Evolutionary conservation across 1,284 basidiomycete genomes (phyloP), one percentile per base, ranked within the genome.

Genomic region (Naganishia liquefaciens): DNA sequence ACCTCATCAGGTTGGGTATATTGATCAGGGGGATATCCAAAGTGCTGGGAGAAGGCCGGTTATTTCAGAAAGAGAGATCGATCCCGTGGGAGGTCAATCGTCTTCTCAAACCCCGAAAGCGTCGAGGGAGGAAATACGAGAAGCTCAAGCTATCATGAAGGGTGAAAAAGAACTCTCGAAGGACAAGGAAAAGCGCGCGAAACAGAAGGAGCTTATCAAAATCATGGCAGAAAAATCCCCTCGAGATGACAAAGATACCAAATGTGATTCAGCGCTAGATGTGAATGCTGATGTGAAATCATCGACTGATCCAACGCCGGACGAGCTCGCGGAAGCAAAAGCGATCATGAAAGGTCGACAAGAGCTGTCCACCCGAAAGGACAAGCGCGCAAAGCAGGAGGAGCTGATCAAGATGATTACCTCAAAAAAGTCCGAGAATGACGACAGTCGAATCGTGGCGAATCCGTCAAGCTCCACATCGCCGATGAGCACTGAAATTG

Each of bases 1-100:
- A 5, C 57, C 66, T 7, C 52, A 57, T 28, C 46, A 63, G 33
- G 58, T 62, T 19, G 65, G 65, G 15, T 50, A 46, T 49, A 63
- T 66, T n/a, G 28, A 43, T 30, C 42, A 15, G 6, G 51, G 42
- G 17, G 52, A 49, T 3, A n/a, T 44, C 17, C 46, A 47, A 30
- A 42, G 28, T n/a, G 5, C n/a, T 17, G 54, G 54, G 11, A 33
- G 13, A n/a, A 2, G 27, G 3, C 46, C 46, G 19, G 5, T n/a
- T 10, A n/a, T 30, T 44, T 11, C 30, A 5, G 55, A 28, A 0
- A 5, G n/a, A 10, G 30, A 19, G 10, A 37, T 23, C 21, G 33
- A 3, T 2, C 13, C 33, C 10, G 33, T 2, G 33, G 33, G 13
- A 13, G 13, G 7, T 10, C 33, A 37, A 5, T 17, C 28, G 9